phyloP scores from a whole-genome alignment of 2,329 filamentous ascomycete genomes.

The Trichoderma sp. region DNA sequence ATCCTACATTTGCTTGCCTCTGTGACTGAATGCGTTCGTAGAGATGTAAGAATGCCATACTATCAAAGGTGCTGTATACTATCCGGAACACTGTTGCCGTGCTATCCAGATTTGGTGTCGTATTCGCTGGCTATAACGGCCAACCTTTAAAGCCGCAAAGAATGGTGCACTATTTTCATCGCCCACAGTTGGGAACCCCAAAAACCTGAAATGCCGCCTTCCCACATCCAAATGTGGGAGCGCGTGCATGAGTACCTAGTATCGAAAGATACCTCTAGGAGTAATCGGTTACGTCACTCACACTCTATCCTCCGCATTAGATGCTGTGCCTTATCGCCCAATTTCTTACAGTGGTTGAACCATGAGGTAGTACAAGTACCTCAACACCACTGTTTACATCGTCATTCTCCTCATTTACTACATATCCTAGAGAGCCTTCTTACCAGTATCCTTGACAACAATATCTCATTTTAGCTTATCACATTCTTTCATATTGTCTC shows the following conservation, averaged over 20 bases:
- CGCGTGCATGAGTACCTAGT: background rate
- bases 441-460: background rate
- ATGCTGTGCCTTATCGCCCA: background rate
- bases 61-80: background rate
- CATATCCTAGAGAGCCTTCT: background rate
- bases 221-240: background rate
- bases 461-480: background rate
- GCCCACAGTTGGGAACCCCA: background rate
- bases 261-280: background rate
- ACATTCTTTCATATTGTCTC: background rate
- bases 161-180: background rate
- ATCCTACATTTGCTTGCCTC: slow-evolving; percentile 41
- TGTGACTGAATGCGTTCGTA: background rate
- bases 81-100: background rate
- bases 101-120: background rate
- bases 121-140: background rate
- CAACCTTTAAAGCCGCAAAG: background rate
- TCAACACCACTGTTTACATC: background rate
- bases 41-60: background rate
- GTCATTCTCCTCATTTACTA: background rate
- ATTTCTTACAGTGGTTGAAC: background rate
- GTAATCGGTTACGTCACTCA: background rate
- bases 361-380: background rate
- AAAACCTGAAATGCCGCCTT: background rate
- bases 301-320: background rate